These are phyloP conservation scores for Fusarium sp. DNA, from an alignment of 2,329 filamentous ascomycete species.

Conservation along the genomic window DNA sequence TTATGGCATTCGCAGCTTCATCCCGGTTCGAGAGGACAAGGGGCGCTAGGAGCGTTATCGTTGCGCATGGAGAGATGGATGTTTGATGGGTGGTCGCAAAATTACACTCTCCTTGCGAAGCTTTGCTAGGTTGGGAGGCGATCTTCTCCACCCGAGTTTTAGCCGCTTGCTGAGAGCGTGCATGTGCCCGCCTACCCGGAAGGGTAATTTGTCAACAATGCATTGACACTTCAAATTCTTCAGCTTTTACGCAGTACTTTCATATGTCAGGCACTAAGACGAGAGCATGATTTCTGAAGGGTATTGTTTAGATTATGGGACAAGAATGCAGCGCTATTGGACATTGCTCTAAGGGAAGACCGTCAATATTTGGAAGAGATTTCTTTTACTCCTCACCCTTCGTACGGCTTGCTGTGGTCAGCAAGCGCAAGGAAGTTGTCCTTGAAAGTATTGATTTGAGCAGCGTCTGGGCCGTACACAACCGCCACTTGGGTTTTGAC, in stretches of 20 bases:
- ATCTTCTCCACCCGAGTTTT: conserved; percentile 51
- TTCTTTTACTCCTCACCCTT: no score
- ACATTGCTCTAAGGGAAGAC: no score
- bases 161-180: conserved; percentile 45
- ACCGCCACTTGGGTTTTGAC: no score
- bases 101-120: conserved; percentile 47
- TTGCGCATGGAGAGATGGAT: conserved; percentile 54
- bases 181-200: conserved; percentile 29
- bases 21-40: conserved; percentile 59
- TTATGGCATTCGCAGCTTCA: conserved; percentile 55
- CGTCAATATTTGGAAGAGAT: no score
- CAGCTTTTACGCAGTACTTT: background rate
- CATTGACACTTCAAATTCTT: background rate
- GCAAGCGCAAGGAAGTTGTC: no score
- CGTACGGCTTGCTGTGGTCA: no score
- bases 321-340: no score
- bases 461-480: no score
- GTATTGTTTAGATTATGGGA: background rate
- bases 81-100: conserved; percentile 50
- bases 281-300: background rate
- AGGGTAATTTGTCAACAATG: conserved; percentile 23
- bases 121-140: conserved; percentile 48
- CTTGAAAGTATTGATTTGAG: no score
- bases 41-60: conserved; percentile 52
- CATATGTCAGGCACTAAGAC: background rate